Evolutionary conservation across 2,329 filamentous ascomycete genomes (phyloP), one percentile per base, ranked within the genome.

Genomic region (Thyridium curvatum): DNA sequence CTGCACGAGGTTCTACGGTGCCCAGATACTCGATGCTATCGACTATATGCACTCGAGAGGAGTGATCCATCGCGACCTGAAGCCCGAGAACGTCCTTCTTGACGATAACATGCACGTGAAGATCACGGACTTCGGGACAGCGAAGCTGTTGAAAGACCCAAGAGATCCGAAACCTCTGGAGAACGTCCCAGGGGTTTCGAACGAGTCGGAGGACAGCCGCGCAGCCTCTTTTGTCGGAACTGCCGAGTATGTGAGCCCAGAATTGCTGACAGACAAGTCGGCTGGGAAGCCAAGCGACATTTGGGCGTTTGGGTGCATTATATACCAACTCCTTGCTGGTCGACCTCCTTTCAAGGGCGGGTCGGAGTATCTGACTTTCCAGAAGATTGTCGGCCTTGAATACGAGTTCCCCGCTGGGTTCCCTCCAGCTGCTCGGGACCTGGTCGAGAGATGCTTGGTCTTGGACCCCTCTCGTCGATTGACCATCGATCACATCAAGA

Each of bases 61-160:
- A 16, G 89, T 98, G 17, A 97, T 98, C 44, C 93, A 98, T 61
- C 84, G 93, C 47, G 93, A 98, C 57, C 63, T 98, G 48, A 98
- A 98, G 56, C 93, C 93, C 0, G 93, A 98, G 59, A 98, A 98
- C 49, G 90, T 98, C 4, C 74, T 98, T 7, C 71, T 98, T 30
- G 93, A 98, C 59, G 85, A 90, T 47, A 84, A 94, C 54, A 94
- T 96, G 86, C 88, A 97, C 54, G 83, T 97, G 64, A 98, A 98
- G 60, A 96, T 98, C 48, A 98, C 93, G 8, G 93, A 98, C 62
- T 98, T 98, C 56, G 93, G 93, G 32, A 98, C 93, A 0, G 93
- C 93, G n/a, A 97, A 96, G 60, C 79, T 98, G 45, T 69, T 98
- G 34, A 82, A 83, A 37, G 71, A 74, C 47, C 72, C 67, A 48